These are phyloP conservation scores for Jatropha curcas DNA, from an alignment of 345 rosid species.

Conservation along the genomic window DNA sequence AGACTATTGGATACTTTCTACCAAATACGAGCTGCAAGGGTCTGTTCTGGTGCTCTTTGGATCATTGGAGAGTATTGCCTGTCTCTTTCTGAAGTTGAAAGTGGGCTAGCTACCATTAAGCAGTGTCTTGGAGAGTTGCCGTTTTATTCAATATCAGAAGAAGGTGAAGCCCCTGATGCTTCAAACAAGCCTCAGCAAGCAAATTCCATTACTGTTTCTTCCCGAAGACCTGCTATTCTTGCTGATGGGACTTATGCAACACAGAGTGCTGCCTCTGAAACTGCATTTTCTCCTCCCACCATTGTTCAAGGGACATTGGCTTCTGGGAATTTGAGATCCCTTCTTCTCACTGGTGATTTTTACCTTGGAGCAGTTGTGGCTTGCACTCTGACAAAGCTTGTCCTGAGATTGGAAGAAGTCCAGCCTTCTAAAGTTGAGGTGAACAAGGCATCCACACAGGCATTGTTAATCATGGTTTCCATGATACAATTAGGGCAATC, in stretches of 20 bases:
- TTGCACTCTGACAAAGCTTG: slow-evolving; percentile 85
- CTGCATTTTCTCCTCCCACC: slow-evolving; percentile 76
- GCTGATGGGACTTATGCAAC: slow-evolving; percentile 92
- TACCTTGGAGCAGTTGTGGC: slow-evolving; percentile 98
- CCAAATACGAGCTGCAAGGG: slow-evolving; percentile 86
- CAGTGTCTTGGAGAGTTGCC: slow-evolving; percentile 93
- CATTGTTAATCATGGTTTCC: slow-evolving; percentile 84
- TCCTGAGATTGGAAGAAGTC: slow-evolving; percentile 92
- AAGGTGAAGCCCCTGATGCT: slow-evolving; percentile 63
- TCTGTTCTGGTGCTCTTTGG: slow-evolving; percentile 91
- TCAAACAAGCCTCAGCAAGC: slow-evolving; percentile 57
- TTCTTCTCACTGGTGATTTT: slow-evolving; percentile 90
- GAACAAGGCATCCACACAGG: slow-evolving; percentile 60
- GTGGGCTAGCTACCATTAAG: slow-evolving; percentile 73
- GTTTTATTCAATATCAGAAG: slow-evolving; percentile 68
- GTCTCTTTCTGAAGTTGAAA: slow-evolving; percentile 84
- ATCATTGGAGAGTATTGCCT: slow-evolving; percentile 88
- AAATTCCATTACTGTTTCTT: slow-evolving; percentile 59
- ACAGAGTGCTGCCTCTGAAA: slow-evolving; percentile 91
- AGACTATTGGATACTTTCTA: slow-evolving; percentile 84
- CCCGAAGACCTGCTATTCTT: slow-evolving; percentile 81
- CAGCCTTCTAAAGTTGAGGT: slow-evolving; percentile 79
- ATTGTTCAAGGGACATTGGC: slow-evolving; percentile 72
- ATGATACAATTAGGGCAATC: slow-evolving; percentile 96
- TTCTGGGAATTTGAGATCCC: slow-evolving; percentile 83